A percentile compares a stretch with the other conserved stretches of the same genome.
Evolutionary conservation across 169 alveolate genomes (phyloP).

Genomic region (Cryptosporidium xiaoi): DNA sequence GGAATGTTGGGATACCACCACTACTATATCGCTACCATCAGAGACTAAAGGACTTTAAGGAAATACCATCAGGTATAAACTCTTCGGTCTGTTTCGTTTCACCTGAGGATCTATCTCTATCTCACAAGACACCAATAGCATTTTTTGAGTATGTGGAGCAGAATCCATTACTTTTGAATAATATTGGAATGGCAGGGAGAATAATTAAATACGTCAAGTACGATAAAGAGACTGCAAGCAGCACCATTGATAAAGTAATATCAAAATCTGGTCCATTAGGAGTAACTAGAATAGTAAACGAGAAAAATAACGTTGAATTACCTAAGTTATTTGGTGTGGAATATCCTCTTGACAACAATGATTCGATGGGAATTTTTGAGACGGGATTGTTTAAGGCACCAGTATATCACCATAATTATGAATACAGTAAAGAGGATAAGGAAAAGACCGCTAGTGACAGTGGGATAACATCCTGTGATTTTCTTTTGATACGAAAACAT

Average conservation of each 20-base stretch:
- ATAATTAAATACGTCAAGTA: constrained; percentile 80
- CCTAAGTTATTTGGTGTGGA: constrained; percentile 60
- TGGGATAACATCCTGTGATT: constrained; percentile 47
- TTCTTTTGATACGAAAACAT: constrained; percentile 36
- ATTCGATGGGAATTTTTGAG: constrained; percentile 79
- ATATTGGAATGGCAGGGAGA: constrained; percentile 87
- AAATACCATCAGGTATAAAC: constrained; percentile 71
- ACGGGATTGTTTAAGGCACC: constrained; percentile 82
- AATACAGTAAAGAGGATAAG: constrained; percentile 61
- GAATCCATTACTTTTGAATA: constrained; percentile 83
- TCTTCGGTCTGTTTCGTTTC: constrained; percentile 78
- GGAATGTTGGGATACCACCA: constrained; percentile 34
- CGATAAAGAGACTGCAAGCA: constrained; percentile 44
- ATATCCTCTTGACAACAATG: constrained; percentile 70
- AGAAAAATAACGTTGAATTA: background rate
- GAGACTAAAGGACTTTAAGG: constrained; percentile 75
- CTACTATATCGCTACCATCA: constrained; percentile 44
- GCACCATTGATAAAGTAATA: constrained; percentile 21
- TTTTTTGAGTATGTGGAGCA: constrained; percentile 86
- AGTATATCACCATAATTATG: constrained; percentile 76
- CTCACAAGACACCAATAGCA: constrained; percentile 86
- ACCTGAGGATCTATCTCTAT: constrained; percentile 82
- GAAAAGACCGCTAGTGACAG: constrained; percentile 6
- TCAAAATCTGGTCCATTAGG: constrained; percentile 56
- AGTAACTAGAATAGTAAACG: constrained; percentile 29